Conservation (phyloP, 1,284 basidiomycete species). For the Puccinia brachypodii region DNA sequence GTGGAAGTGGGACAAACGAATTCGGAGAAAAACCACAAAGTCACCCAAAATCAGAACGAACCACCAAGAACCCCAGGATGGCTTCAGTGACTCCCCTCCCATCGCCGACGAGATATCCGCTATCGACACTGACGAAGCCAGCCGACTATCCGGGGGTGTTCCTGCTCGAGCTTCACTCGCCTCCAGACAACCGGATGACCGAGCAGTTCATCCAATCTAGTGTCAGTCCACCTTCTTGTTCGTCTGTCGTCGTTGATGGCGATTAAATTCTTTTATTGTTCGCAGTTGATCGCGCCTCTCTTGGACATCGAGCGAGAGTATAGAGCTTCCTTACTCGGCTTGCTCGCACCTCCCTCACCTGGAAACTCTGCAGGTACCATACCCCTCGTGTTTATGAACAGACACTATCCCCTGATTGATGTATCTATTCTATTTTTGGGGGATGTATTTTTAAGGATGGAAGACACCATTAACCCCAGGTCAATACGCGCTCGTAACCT, state of each 20-base stretch:
- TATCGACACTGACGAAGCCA: conserved; percentile 36
- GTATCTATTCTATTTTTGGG: too few relatives aligned
- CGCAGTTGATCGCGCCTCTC: conserved; percentile 21
- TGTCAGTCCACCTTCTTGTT: conserved; percentile 2
- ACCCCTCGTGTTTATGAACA: too few relatives aligned
- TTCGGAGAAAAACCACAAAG: too few relatives aligned
- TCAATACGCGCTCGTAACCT: conserved; percentile 50
- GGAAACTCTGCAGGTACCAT: conserved; percentile 7
- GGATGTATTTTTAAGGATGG: conserved; percentile 46
- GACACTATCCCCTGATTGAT: too few relatives aligned
- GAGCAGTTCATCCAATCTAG: conserved; percentile 29
- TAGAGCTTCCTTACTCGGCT: conserved; percentile 30
- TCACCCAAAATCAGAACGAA: not conserved
- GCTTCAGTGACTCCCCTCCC: conserved; percentile 13
- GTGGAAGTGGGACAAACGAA: too few relatives aligned
- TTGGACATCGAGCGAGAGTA: conserved; percentile 43
- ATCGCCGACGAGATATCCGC: conserved; percentile 34
- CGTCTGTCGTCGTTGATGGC: not conserved
- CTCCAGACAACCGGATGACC: conserved; percentile 52
- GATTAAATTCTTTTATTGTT: not conserved
- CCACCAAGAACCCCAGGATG: not conserved
- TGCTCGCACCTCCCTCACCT: not conserved
- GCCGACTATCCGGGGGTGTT: conserved; percentile 48
- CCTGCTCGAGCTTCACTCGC: conserved; percentile 49
- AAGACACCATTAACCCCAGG: conserved; percentile 36